These are phyloP conservation scores for Jaenimonas drosophilae DNA, from an alignment of 208 protist genomes.

Conservation along the genomic window DNA sequence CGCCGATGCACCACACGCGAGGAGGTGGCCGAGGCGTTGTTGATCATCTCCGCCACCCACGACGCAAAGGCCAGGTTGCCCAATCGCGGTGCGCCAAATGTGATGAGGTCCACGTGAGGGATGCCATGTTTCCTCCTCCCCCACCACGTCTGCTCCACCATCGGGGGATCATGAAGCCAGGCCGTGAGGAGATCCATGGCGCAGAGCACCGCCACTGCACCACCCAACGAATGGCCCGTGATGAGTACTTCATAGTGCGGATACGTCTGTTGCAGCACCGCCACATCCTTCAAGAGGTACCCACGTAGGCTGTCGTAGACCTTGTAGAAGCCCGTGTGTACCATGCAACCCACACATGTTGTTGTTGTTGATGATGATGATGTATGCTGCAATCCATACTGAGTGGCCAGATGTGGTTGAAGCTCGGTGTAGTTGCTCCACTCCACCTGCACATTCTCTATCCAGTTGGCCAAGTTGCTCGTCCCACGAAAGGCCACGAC, in stretches of 20 bases:
- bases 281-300: constrained; percentile 17
- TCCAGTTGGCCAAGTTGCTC: constrained; percentile 49
- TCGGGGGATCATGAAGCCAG: neutral
- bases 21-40: neutral
- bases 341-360: constrained; percentile 10
- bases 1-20: neutral
- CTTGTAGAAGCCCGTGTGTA: constrained; percentile 53
- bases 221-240: constrained; percentile 72
- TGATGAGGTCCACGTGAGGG: neutral
- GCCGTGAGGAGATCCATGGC: constrained; percentile 21
- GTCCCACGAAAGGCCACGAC: constrained; percentile 57
- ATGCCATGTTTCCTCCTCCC: neutral
- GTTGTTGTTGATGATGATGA: neutral
- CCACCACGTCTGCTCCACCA: neutral
- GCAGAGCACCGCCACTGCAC: constrained; percentile 38
- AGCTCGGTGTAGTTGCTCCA: constrained; percentile 18
- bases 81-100: constrained; percentile 1
- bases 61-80: constrained; percentile 1
- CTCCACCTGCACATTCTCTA: constrained; percentile 39
- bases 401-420: too few species aligned
- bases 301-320: constrained; percentile 23
- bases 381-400: too few species aligned
- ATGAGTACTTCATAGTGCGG: constrained; percentile 30
- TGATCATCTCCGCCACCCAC: too few species aligned
- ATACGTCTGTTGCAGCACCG: constrained; percentile 14